Base-by-base conservation (phyloP, 768 basidiomycete species). In the Suillus decipiens region DNA sequence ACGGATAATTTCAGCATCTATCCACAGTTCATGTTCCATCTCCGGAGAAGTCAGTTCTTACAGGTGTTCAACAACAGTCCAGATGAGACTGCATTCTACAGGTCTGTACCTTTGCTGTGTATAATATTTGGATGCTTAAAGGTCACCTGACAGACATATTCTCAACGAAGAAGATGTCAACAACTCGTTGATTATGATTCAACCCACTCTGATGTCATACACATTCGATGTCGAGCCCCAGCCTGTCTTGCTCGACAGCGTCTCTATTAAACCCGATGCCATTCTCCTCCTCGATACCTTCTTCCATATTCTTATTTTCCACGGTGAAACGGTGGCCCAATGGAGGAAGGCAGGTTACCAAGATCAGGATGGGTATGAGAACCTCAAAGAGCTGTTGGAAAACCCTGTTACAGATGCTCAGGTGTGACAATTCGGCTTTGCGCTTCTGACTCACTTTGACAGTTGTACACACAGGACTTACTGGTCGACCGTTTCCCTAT, bases 231-330 rank as follows among this genome's bases (percentile, higher is more conserved):
- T 88, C 2, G 84, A 88, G 11, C 89, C 97, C 15, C 93, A 95
- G 69, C 97, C 97, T 19, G 96, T 99, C 37, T 82, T 99, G 22
- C 88, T 99, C 37, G 97, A 99, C 80, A 96, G 93, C 59, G 89
- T 99, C 51, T 99, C 96, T 56, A 98, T 99, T 79, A 95, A 96
- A 76, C 92, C 92, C 50, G 97, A 99, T 71, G 94, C 96, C 65
- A 89, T 99, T 71, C 88, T 99, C 36, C 86, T 99, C 11, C 89
- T 99, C 60, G 97, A 99, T 72, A 99, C 96, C 2, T 99, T 96
- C 86, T 99, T 99, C 94, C 96, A 99, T 74, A 97, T 99, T 68
- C 89, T 99, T 70, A 99, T 99, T 76, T 99, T 97, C 90, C 97
- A 99, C 73, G 97, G 97, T 24, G 94, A 96, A 75, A 93, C 94